Base-by-base conservation (phyloP, 176 grass and related monocot genomes). In the Alopecurus myosuroides region DNA sequence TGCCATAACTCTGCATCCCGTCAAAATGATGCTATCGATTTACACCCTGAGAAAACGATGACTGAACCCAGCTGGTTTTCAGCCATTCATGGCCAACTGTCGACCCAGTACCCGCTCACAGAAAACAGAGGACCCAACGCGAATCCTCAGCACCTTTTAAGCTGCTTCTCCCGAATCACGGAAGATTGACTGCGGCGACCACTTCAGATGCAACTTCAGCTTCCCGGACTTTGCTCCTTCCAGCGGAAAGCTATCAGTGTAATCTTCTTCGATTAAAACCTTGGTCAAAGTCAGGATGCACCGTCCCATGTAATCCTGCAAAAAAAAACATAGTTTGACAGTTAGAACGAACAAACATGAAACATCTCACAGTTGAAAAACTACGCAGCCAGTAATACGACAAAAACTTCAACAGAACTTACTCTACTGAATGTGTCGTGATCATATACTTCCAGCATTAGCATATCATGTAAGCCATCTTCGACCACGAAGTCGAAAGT, bases 391-490 rank as follows among this genome's bases (percentile, higher is more conserved):
- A 30, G 9, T 60, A 77, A 13, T 17, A 68, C 7, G 12, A 68
- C 42, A 0, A 67, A 39, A 77, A 55, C 6, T 74, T 81, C 51
- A 81, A 84, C 18, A 41, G 41, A 71, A 89, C 85, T 76, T 82
- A 98, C 93, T 92, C 94, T 95, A 31, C 89, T 79, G 56, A 96
- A 98, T 61, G 97, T 98, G 77, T 98, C 97, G 18, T 94, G 97
- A 20, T 98, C 93, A 83, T 87, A 98, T 51, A 96, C 88, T 91
- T 98, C 97, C 78, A 98, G 76, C 77, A 98, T 94, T 49, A 98
- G 91, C 93, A 98, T 94, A 78, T 98, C 93, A 89, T 98, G 97
- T 31, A 98, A 84, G 31, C 93, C 93, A 89, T 96, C 97, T 94
- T 98, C 97, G 6, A 98, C 97, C 25, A 98, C 88, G 42, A 95